These are phyloP conservation scores for Fusarium coffeatum DNA, from an alignment of 2,329 filamentous ascomycete genomes.

Conservation along the genomic window DNA sequence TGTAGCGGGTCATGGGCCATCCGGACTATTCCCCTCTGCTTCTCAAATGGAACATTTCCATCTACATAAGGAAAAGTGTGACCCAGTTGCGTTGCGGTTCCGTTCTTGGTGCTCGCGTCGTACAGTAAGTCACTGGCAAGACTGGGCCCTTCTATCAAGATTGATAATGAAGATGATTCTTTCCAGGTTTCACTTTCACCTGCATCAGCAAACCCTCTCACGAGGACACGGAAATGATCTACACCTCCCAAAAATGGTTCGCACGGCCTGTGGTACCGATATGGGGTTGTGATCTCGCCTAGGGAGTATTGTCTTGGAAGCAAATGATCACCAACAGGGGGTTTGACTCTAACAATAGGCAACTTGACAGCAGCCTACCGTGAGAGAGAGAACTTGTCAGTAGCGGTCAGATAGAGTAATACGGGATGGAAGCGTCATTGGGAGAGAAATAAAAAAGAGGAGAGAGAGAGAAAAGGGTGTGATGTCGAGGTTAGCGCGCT, in stretches of 20 bases:
- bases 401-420: slow-evolving; percentile 12
- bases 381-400: not conserved
- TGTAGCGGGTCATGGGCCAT: slow-evolving; percentile 21
- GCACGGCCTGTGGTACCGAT: slow-evolving; percentile 4
- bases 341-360: not conserved
- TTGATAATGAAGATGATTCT: slow-evolving; percentile 2
- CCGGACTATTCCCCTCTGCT: slow-evolving; percentile 2
- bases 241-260: not conserved
- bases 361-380: not conserved
- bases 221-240: not conserved
- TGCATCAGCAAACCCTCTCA: not conserved
- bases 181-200: not conserved
- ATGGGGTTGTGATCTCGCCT: slow-evolving; percentile 5
- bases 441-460: not conserved
- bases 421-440: slow-evolving; percentile 12
- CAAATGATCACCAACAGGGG: slow-evolving; percentile 20
- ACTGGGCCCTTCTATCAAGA: not conserved
- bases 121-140: not conserved
- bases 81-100: slow-evolving; percentile 10
- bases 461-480: not conserved
- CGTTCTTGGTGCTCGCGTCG: slow-evolving; percentile 13
- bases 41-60: not conserved
- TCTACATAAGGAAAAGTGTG: slow-evolving; percentile 13
- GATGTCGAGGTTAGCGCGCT: slow-evolving; percentile 30
- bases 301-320: not conserved